Evolutionary conservation across 345 rosid genomes (phyloP).

Genomic region (Brassica incana): DNA sequence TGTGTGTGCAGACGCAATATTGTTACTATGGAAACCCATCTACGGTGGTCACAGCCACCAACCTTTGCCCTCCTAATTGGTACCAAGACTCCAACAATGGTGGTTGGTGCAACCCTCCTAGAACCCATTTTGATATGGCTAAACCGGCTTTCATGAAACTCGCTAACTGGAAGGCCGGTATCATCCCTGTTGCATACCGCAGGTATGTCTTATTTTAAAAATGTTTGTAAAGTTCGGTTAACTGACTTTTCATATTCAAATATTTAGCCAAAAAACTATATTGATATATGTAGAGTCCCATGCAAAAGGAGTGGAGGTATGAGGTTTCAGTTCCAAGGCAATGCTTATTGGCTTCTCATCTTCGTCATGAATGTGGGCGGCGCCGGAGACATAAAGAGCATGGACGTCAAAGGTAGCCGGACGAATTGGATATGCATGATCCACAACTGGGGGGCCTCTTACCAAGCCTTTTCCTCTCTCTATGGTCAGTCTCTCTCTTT

Average conservation of each 20-base stretch:
- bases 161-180: conserved; percentile 58
- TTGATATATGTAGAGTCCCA: conserved; percentile 51
- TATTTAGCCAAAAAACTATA: no score
- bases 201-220: conserved; percentile 38
- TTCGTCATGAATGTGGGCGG: conserved; percentile 68
- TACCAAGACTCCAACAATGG: no score
- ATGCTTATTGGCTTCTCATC: conserved; percentile 64
- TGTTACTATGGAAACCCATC: no score
- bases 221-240: no score
- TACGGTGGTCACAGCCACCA: conserved; percentile 52
- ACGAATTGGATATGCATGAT: conserved; percentile 86
- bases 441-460: conserved; percentile 94
- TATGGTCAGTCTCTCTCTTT: conserved; percentile 78
- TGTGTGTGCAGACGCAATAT: no score
- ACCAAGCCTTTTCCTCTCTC: conserved; percentile 78
- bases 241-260: no score
- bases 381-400: conserved; percentile 58
- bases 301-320: conserved; percentile 78
- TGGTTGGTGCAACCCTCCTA: no score
- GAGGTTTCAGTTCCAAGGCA: conserved; percentile 59
- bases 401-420: conserved; percentile 69
- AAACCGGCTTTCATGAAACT: no score
- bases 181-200: conserved; percentile 66
- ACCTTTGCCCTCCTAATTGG: conserved; percentile 58
- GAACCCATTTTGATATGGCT: no score